Conservation (phyloP, 345 rosid genomes). For the Moricandia arvensis region DNA sequence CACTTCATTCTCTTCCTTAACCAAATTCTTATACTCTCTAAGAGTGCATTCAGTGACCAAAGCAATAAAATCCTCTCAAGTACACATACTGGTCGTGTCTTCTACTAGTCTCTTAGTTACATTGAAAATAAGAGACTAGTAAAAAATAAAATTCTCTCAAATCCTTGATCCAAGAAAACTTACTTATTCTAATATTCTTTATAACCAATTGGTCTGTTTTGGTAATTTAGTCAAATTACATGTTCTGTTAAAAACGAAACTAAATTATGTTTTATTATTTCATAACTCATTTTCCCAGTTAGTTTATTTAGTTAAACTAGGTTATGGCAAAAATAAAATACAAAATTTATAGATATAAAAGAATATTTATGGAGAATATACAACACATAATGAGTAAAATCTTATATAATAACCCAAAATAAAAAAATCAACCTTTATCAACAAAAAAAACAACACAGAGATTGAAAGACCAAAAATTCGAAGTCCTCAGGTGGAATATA, state of each 20-base stretch:
- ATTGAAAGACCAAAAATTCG: neutral
- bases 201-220: neutral
- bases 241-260: neutral
- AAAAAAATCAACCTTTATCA: neutral
- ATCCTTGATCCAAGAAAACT: too few species aligned
- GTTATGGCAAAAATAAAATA: neutral
- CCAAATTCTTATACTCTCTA: constrained; percentile 66
- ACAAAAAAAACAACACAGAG: neutral
- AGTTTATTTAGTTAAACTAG: neutral
- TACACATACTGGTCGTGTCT: too few species aligned
- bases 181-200: neutral
- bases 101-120: too few species aligned
- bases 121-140: too few species aligned
- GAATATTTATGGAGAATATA: neutral
- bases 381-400: neutral
- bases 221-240: neutral
- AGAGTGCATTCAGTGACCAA: too few species aligned
- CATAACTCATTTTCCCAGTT: neutral
- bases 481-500: constrained; percentile 27
- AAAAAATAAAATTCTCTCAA: too few species aligned
- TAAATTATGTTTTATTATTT: neutral
- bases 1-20: constrained; percentile 86
- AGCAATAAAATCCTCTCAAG: too few species aligned
- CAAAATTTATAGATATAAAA: neutral
- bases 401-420: neutral